phyloP scores from a whole-genome alignment of 768 basidiomycete genomes.

The Suillus cothurnatus region DNA sequence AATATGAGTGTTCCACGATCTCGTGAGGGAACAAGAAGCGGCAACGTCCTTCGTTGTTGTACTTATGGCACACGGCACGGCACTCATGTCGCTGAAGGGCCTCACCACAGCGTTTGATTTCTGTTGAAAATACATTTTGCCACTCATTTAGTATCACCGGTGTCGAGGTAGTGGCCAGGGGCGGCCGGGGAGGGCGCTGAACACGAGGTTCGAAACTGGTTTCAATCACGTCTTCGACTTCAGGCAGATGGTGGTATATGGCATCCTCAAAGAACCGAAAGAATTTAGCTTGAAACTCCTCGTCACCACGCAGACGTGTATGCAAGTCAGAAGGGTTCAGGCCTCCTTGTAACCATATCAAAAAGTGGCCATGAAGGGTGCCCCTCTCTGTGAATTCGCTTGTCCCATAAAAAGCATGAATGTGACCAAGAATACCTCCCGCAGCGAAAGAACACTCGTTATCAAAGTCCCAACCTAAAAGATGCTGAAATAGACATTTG shows the following conservation, averaged over 20 bases:
- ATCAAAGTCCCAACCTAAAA: slow-evolving; percentile 32
- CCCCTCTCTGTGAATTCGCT: slow-evolving; percentile 30
- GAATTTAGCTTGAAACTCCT: slow-evolving; percentile 15
- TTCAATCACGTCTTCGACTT: slow-evolving; percentile 21
- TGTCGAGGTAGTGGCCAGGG: background rate
- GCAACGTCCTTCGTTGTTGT: slow-evolving; percentile 27
- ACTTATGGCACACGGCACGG: no score
- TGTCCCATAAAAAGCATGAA: slow-evolving; percentile 32
- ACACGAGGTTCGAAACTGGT: slow-evolving; percentile 23
- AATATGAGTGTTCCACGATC: slow-evolving; percentile 26
- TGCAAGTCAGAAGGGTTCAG: slow-evolving; percentile 37
- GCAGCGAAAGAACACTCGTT: background rate
- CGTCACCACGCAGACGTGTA: slow-evolving; percentile 5
- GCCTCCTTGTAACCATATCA: slow-evolving; percentile 31
- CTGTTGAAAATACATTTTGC: slow-evolving; percentile 13
- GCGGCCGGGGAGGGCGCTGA: slow-evolving; percentile 21
- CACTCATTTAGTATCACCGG: background rate
- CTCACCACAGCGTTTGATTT: slow-evolving; percentile 26
- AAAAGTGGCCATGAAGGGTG: slow-evolving; percentile 35
- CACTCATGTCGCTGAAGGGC: slow-evolving; percentile 22
- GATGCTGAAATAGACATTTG: slow-evolving; percentile 24
- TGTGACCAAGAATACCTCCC: slow-evolving; percentile 34
- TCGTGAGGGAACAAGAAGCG: slow-evolving; percentile 39
- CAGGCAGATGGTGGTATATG: slow-evolving; percentile 33
- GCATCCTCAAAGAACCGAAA: slow-evolving; percentile 36